Evolutionary conservation across 2,329 filamentous ascomycete genomes (phyloP).

Genomic region (Emericellopsis cladophorae): DNA sequence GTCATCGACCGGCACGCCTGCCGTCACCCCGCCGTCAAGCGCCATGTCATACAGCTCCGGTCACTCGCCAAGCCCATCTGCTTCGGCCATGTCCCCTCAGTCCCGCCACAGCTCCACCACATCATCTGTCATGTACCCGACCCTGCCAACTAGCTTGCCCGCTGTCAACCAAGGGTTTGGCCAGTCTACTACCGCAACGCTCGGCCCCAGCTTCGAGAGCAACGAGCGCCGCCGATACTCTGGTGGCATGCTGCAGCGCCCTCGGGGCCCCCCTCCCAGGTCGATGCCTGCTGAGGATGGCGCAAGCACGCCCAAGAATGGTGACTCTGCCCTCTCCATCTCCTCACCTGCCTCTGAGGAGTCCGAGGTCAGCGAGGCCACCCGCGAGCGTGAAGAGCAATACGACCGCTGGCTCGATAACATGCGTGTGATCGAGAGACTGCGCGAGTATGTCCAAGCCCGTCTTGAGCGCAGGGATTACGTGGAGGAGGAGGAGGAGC

Average conservation of each 20-base stretch:
- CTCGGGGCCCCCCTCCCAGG: conserved; percentile 30
- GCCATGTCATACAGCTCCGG: conserved; percentile 66
- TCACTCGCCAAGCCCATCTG: conserved; percentile 63
- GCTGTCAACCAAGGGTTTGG: conserved; percentile 59
- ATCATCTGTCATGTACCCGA: conserved; percentile 61
- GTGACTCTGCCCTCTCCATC: conserved; percentile 28
- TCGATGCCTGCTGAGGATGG: conserved; percentile 14
- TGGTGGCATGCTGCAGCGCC: conserved; percentile 53
- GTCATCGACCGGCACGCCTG: conserved; percentile 57
- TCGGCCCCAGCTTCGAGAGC: conserved; percentile 54
- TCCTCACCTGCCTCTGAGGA: conserved; percentile 42
- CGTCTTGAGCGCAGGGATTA: conserved; percentile 46
- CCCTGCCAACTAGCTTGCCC: conserved; percentile 39
- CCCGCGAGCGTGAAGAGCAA: conserved; percentile 45
- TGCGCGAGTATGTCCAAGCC: conserved; percentile 43
- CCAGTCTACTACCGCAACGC: conserved; percentile 56
- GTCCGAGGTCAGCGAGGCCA: conserved; percentile 37
- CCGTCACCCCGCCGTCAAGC: conserved; percentile 64
- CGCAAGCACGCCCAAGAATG: conserved; percentile 28
- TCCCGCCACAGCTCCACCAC: conserved; percentile 47
- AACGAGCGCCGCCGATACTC: conserved; percentile 54
- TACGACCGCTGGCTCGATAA: conserved; percentile 56
- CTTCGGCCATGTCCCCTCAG: conserved; percentile 55
- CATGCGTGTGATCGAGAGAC: conserved; percentile 49
- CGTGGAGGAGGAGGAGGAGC: conserved; percentile 19